Evolutionary conservation across 768 basidiomycete genomes (phyloP).

Genomic region (Goffeauzyma gilvescens): DNA sequence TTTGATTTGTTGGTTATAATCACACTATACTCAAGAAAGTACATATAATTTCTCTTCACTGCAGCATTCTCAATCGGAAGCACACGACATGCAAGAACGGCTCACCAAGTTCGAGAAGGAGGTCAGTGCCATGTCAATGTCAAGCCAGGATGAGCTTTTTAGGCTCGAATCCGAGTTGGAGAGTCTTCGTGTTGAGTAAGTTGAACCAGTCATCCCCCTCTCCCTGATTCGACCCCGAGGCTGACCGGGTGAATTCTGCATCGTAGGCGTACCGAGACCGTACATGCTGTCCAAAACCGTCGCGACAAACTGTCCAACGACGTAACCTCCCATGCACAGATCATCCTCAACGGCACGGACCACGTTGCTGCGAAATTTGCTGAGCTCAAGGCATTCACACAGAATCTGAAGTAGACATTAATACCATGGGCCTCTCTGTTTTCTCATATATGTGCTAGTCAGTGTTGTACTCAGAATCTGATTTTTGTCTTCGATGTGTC

Average conservation of each 20-base stretch:
- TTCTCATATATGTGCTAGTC: no score
- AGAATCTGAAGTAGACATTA: no score
- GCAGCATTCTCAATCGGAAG: no score
- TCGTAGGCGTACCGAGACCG: slow-evolving; percentile 19
- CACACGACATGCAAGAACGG: no score
- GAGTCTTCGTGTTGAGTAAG: slow-evolving; percentile 25
- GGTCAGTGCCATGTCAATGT: slow-evolving; percentile 23
- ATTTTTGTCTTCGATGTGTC: no score
- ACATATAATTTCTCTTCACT: no score
- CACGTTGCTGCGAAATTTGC: slow-evolving; percentile 21
- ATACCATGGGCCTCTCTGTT: no score
- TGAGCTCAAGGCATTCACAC: slow-evolving; percentile 21
- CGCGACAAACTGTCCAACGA: slow-evolving; percentile 18
- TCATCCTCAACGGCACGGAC: slow-evolving; percentile 26
- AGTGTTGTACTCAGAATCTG: no score
- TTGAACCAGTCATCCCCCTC: neutral
- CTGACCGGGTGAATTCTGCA: neutral
- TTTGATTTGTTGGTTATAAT: no score
- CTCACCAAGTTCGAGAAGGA: slow-evolving; percentile 21
- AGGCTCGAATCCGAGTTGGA: slow-evolving; percentile 25
- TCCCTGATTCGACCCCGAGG: neutral
- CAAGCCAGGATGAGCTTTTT: slow-evolving; percentile 27
- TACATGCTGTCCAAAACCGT: slow-evolving; percentile 17
- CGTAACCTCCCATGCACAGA: slow-evolving; percentile 20
- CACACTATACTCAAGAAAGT: no score